Base-by-base conservation (phyloP, 495 filamentous ascomycete genomes). In the Apodospora peruviana region DNA sequence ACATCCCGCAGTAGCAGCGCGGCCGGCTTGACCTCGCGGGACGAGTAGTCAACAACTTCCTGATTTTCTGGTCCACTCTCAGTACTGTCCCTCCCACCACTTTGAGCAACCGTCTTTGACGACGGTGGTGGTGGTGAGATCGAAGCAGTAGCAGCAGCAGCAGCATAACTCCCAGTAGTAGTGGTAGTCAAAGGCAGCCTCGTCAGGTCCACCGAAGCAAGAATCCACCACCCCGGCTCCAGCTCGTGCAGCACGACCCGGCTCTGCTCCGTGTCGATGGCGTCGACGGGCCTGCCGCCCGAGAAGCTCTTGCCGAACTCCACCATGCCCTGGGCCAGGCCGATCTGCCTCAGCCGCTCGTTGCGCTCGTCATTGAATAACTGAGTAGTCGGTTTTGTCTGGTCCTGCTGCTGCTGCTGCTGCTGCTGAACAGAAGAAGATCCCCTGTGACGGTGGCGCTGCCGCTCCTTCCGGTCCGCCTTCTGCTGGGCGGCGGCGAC, bases 321-420 rank as follows among this genome's bases (percentile, higher is more conserved):
- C 49, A 96, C 88, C 82, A 97, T 95, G 45, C 90, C 93, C 73
- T 99, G 93, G 44, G 93, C 94, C 54, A 98, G 79, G n/a, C 93
- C 93, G 64, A 98, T 87, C 70, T 95, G 89, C 52, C 94, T 80
- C 58, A 97, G 67, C 53, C 79, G 84, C 69, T 91, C 85, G 63
- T 97, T 95, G 50, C 75, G 78, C 44, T 86, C 76, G 56, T 87
- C 80, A 35, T 76, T 75, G 16, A 68, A 68, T 4, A 75, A 52
- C 37, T 60, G 69, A 11, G 67, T 61, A 5, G 46, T 72, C 32
- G 49, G 62, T 60, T 57, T 71, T 64, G 55, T 70, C n/a, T n/a
- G 29, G 34, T 61, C 35, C 64, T 62, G 10, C 58, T 55, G 22
- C 58, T 62, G 39, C 62, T 63, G 16, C 54, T 51, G 21, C 55